Conservation (phyloP, 2,329 filamentous ascomycete genomes). For the Fusarium sp. region DNA sequence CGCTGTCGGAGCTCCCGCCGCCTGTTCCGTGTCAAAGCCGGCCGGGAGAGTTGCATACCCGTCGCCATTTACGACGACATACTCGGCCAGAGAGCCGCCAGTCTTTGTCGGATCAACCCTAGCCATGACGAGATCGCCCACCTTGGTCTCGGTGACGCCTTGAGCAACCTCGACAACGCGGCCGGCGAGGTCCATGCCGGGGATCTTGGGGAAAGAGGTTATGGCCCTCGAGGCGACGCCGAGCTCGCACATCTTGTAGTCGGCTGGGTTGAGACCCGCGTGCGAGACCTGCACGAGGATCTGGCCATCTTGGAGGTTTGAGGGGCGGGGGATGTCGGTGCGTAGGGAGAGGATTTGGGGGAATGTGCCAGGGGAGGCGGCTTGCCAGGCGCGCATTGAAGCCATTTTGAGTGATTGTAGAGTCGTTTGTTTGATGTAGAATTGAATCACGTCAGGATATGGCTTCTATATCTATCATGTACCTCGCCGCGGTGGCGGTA, state of each 20-base stretch:
- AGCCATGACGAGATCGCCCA: constrained; percentile 60
- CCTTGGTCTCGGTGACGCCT: constrained; percentile 45
- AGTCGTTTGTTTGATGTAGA: no score
- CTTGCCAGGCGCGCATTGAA: constrained; percentile 49
- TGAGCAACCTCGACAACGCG: constrained; percentile 54
- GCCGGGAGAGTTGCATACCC: constrained; percentile 54
- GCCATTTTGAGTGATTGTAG: constrained; percentile 4
- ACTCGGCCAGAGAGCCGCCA: constrained; percentile 59
- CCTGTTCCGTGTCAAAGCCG: constrained; percentile 55
- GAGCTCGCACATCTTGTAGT: constrained; percentile 61
- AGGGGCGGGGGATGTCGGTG: constrained; percentile 31
- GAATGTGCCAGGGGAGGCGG: constrained; percentile 41
- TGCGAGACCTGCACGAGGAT: constrained; percentile 59
- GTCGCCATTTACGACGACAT: constrained; percentile 49
- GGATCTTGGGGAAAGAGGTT: constrained; percentile 54
- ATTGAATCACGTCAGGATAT: constrained; percentile 12
- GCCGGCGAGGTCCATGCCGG: constrained; percentile 65
- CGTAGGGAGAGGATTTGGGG: constrained; percentile 40
- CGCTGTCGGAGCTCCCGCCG: constrained; percentile 58
- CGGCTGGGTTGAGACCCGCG: constrained; percentile 61
- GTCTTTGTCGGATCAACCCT: constrained; percentile 44
- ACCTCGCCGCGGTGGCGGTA: background rate
- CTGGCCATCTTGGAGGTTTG: constrained; percentile 44
- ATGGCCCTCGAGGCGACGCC: constrained; percentile 51
- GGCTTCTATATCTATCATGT: background rate